These are phyloP conservation scores for Rhodotorula sp. DNA, from an alignment of 1,284 basidiomycete genomes.

Conservation along the genomic window DNA sequence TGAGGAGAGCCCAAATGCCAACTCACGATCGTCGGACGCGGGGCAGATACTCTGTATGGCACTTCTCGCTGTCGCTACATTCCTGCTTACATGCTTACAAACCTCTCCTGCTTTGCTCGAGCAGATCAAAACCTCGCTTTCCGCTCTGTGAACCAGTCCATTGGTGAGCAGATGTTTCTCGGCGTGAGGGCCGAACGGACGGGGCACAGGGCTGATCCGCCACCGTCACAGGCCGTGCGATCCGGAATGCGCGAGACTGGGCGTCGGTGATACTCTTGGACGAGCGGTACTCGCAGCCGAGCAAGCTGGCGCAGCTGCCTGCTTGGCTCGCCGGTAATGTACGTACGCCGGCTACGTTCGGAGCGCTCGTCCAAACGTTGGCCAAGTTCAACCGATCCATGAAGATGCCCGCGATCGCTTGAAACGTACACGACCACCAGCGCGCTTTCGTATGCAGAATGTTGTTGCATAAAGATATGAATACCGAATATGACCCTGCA, in stretches of 20 bases:
- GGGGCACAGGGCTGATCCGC: neutral
- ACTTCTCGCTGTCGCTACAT: neutral
- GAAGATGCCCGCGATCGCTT: neutral
- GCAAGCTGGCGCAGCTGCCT: slow-evolving; percentile 74
- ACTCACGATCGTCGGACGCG: slow-evolving; percentile 62
- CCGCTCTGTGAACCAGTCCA: slow-evolving; percentile 86
- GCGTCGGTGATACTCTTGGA: slow-evolving; percentile 75
- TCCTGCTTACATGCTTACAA: neutral
- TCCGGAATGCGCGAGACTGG: slow-evolving; percentile 83
- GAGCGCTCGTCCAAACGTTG: slow-evolving; percentile 54
- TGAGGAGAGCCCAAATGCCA: slow-evolving; percentile 48
- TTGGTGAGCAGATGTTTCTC: slow-evolving; percentile 57
- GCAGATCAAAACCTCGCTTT: slow-evolving; percentile 43
- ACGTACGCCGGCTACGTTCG: slow-evolving; percentile 65
- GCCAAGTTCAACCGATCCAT: slow-evolving; percentile 15
- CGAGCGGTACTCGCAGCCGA: slow-evolving; percentile 64
- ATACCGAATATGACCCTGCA: too few relatives aligned
- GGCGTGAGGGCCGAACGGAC: neutral
- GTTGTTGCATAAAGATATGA: neutral
- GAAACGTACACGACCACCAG: too few relatives aligned
- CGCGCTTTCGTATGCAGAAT: neutral
- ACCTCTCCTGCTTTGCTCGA: neutral
- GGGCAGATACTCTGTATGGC: slow-evolving; percentile 74
- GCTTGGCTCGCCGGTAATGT: slow-evolving; percentile 77
- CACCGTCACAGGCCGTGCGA: slow-evolving; percentile 68